These are phyloP conservation scores for Vigna nakashimae DNA, from an alignment of 306 rosid species.

Conservation along the genomic window DNA sequence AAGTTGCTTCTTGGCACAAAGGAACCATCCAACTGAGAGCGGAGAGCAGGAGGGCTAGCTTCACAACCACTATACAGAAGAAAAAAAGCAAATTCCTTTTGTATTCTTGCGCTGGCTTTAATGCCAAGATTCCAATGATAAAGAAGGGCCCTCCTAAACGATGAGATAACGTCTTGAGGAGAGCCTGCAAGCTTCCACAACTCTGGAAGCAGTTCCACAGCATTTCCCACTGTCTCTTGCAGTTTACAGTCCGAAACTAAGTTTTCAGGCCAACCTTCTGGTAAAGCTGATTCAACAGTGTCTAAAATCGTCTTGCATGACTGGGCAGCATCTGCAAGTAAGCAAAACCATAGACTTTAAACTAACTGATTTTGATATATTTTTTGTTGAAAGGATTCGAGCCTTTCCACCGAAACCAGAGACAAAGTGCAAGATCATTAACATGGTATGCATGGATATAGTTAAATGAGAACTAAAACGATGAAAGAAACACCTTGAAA, in stretches of 20 bases:
- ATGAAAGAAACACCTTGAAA: constrained; percentile 67
- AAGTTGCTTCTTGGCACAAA: constrained; percentile 86
- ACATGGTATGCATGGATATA: constrained; percentile 9
- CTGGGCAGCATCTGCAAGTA: constrained; percentile 81
- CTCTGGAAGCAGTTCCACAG: constrained; percentile 88
- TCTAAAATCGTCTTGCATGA: constrained; percentile 84
- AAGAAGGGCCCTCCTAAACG: constrained; percentile 79
- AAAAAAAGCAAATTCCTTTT: constrained; percentile 84
- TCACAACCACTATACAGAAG: constrained; percentile 90
- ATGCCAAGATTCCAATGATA: constrained; percentile 74
- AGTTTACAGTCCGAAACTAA: constrained; percentile 72
- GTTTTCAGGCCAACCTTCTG: constrained; percentile 79
- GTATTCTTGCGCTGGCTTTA: constrained; percentile 66
- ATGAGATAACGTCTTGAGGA: constrained; percentile 72
- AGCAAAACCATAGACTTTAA: neutral
- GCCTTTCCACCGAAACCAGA: constrained; percentile 1
- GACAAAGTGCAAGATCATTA: constrained; percentile 18
- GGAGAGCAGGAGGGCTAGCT: constrained; percentile 80
- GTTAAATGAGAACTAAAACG: constrained; percentile 10
- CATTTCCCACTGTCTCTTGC: constrained; percentile 66
- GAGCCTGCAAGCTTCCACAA: constrained; percentile 77
- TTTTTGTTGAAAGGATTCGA: constrained; percentile 8
- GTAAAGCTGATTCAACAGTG: constrained; percentile 84
- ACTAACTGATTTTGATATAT: neutral
- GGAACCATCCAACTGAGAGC: constrained; percentile 80